These are phyloP conservation scores for Daldinia sp. DNA, from an alignment of 2,329 filamentous ascomycete species.

Conservation along the genomic window DNA sequence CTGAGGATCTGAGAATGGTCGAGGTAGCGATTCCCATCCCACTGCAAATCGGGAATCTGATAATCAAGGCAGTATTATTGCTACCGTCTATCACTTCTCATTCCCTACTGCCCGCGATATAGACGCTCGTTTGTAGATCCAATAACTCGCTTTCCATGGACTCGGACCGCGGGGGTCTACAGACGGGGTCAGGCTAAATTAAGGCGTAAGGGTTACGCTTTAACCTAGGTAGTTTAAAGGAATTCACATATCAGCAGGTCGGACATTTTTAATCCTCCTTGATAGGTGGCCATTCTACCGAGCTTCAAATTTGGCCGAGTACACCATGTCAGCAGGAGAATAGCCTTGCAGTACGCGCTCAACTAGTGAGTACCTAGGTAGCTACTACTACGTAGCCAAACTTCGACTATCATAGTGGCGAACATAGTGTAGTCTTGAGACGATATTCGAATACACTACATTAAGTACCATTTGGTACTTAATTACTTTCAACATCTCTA, in stretches of 20 bases:
- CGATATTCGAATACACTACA: not conserved
- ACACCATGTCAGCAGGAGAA: constrained; percentile 11
- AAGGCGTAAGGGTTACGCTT: constrained; percentile 5
- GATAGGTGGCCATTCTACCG: constrained; percentile 12
- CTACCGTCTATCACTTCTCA: constrained; percentile 33
- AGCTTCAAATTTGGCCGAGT: constrained; percentile 28
- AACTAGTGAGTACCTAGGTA: not conserved
- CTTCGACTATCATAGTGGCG: not conserved
- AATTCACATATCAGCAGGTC: constrained; percentile 22
- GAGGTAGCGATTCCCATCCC: constrained; percentile 29
- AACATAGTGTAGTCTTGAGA: not conserved
- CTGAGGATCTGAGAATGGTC: constrained; percentile 23
- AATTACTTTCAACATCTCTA: not conserved
- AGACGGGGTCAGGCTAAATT: constrained; percentile 10
- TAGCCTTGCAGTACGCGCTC: constrained; percentile 5
- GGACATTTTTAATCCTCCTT: constrained; percentile 39
- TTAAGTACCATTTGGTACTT: not conserved
- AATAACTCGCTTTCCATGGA: constrained; percentile 27
- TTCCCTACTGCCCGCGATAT: constrained; percentile 8
- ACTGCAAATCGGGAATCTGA: constrained; percentile 21
- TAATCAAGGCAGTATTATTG: constrained; percentile 20
- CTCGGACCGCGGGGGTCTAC: constrained; percentile 28
- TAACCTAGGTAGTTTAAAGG: constrained; percentile 10
- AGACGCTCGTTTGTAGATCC: constrained; percentile 17
- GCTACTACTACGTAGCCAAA: not conserved